Base-by-base conservation (phyloP, 2,329 filamentous ascomycete genomes). In the Colletotrichum truncatum region DNA sequence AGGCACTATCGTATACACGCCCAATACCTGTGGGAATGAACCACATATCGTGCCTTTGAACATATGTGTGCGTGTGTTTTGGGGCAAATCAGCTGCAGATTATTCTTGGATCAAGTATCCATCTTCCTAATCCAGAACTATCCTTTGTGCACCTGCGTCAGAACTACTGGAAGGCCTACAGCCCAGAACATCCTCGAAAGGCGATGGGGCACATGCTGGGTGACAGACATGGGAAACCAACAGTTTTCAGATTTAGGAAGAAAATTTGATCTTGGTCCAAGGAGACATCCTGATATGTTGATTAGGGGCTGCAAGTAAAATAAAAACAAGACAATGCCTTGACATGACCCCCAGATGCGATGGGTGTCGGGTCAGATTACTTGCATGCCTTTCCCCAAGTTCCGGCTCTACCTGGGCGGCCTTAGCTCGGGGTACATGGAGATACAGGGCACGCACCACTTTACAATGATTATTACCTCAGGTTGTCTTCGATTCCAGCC, bases 351-450 rank as follows among this genome's bases (percentile, higher is more conserved):
- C 39, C 52, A 16, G 23, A 46, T 23, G 8, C 14, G 52, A 32
- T 56, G 61, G 46, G 11, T n/a, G 41, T 11, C 25, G 23, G 26
- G 45, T 39, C 46, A 39, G 38, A 52, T 60, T 60, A 46, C 30
- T 46, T 60, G 46, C 54, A 51, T 59, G 16, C 28, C 16, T 34
- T 60, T 64, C 30, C 55, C 46, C 55, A 16, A 64, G 28, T 39
- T 52, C 36, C 23, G 21, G 23, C 30, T 59, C 54, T 39, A 63
- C 43, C 43, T 38, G 26, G 41, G 10, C 43, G 11, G 32, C 54
- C 23, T 60, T 57, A 53, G 45, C 54, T 64, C 12, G 32, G 41
- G 58, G 39, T 56, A 38, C 51, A 25, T 32, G 58, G 51, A 48
- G 25, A 57, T 41, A 48, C 51, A 56, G 38, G 23, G 57, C 38